phyloP scores from a whole-genome alignment of 768 basidiomycete genomes.

The Lactifluus pinguis region DNA sequence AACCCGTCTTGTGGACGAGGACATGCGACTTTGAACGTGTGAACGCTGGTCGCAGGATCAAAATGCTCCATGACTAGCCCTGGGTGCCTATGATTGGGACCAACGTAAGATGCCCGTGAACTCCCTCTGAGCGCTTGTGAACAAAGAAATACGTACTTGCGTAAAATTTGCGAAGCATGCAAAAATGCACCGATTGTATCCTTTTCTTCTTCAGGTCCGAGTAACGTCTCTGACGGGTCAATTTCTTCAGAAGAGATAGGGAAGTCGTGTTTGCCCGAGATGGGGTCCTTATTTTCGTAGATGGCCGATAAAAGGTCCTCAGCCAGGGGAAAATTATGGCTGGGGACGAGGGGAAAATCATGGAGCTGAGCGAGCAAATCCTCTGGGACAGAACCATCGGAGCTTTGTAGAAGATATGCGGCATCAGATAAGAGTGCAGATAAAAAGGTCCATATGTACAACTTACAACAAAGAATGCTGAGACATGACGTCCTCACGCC shows the following conservation, averaged over 20 bases:
- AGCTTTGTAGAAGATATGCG: background rate
- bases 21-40: slow-evolving; percentile 13
- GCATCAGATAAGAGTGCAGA: background rate
- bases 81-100: slow-evolving; percentile 4
- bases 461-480: background rate
- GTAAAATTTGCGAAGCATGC: slow-evolving; percentile 1
- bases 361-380: background rate
- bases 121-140: background rate
- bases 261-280: background rate
- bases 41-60: slow-evolving; percentile 4
- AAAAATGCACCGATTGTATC: background rate
- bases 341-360: slow-evolving; percentile 5
- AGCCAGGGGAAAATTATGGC: background rate
- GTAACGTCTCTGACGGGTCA: background rate
- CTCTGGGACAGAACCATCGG: slow-evolving; percentile 3
- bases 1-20: background rate
- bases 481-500: background rate
- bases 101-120: background rate
- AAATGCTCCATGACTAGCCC: slow-evolving; percentile 12
- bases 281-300: background rate
- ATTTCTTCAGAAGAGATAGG: background rate
- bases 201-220: background rate
- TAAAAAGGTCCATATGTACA: no score
- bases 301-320: background rate
- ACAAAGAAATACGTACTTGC: background rate